Percentiles rank a stretch among this genome's conserved stretches.
phyloP scores from a whole-genome alignment of 768 basidiomycete species.

The Piloderma croceum region DNA sequence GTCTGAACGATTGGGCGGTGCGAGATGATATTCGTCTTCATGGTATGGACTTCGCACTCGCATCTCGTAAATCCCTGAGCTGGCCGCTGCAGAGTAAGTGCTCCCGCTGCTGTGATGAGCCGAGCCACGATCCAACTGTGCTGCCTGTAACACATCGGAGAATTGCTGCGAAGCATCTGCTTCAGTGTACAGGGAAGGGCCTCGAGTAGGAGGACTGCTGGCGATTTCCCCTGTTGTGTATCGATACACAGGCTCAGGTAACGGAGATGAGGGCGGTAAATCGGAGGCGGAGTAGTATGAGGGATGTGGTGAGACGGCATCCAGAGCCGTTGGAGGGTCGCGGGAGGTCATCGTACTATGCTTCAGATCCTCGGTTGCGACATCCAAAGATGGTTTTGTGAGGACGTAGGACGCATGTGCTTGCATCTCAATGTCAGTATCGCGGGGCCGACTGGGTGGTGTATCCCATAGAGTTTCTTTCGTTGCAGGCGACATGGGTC shows the following conservation, averaged over 20 bases:
- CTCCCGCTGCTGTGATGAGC: no score
- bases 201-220: constrained; percentile 37
- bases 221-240: constrained; percentile 43
- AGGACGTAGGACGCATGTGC: no score
- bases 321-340: no score
- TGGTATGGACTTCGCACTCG: not conserved
- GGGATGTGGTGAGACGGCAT: constrained; percentile 27
- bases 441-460: no score
- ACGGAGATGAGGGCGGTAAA: constrained; percentile 51
- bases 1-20: not conserved
- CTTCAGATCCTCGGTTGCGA: not conserved
- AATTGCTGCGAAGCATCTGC: no score
- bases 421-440: no score
- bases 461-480: constrained; percentile 10
- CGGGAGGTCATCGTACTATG: no score
- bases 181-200: constrained; percentile 29
- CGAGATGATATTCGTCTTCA: not conserved
- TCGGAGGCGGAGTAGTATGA: constrained; percentile 60
- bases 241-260: constrained; percentile 45
- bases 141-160: no score
- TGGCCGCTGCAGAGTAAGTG: not conserved
- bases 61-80: not conserved
- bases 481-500: not conserved
- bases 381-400: constrained; percentile 2
- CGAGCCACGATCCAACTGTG: no score